Conservation (phyloP, 139 green algal genomes). For the Picochlorum sp. region DNA sequence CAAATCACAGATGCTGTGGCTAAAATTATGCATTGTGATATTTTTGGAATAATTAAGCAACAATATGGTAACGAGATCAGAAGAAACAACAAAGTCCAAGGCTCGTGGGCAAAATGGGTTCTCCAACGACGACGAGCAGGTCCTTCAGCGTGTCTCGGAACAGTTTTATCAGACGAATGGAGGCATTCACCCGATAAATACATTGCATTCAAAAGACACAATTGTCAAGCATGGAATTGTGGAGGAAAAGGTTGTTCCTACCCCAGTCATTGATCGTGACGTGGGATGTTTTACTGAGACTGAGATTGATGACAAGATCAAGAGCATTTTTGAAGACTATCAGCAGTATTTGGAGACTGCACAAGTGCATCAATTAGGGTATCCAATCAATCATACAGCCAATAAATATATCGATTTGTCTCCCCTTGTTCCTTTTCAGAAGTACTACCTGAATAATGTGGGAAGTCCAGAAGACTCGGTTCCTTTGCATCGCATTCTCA, state of each 20-base stretch:
- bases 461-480: neutral
- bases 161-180: too few species aligned
- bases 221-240: neutral
- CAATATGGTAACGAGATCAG: too few species aligned
- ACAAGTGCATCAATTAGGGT: constrained; percentile 1
- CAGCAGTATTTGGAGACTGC: neutral
- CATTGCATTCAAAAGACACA: neutral
- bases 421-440: neutral
- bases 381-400: neutral
- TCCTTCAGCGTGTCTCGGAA: too few species aligned
- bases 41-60: too few species aligned
- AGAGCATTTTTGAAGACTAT: neutral
- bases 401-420: neutral
- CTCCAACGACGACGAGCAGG: too few species aligned
- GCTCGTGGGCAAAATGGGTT: too few species aligned
- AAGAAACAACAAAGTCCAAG: too few species aligned
- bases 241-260: neutral
- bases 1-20: too few species aligned
- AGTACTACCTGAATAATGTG: neutral
- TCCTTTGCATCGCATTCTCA: neutral
- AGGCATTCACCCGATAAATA: too few species aligned
- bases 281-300: neutral
- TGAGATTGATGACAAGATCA: neutral
- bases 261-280: neutral
- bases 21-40: too few species aligned